These are phyloP conservation scores for Suillus weaverae DNA, from an alignment of 768 basidiomycete genomes.

Conservation along the genomic window DNA sequence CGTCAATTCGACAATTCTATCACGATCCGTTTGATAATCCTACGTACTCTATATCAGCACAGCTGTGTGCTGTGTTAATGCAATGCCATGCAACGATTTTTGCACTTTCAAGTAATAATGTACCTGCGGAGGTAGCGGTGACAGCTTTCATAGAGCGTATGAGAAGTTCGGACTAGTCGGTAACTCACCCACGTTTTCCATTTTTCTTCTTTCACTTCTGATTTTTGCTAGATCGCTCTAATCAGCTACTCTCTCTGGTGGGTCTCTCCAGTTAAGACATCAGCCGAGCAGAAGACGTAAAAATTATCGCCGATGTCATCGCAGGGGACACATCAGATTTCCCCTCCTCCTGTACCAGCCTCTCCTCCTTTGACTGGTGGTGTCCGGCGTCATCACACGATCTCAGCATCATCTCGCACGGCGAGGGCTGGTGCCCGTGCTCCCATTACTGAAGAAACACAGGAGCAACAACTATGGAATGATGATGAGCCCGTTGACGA, in stretches of 20 bases:
- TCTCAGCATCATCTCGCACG: conserved; percentile 70
- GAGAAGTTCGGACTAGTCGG: conserved; percentile 3
- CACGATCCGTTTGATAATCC: neutral
- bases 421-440: conserved; percentile 61
- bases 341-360: conserved; percentile 42
- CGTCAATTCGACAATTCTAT: neutral
- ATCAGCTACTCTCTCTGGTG: conserved; percentile 1
- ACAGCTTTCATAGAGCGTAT: neutral
- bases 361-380: conserved; percentile 38
- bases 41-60: neutral
- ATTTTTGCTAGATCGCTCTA: conserved; percentile 9
- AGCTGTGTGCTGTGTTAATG: neutral
- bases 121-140: neutral
- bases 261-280: conserved; percentile 2
- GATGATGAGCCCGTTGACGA: conserved; percentile 79
- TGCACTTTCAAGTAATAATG: neutral
- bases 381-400: conserved; percentile 84
- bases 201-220: conserved; percentile 11
- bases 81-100: neutral
- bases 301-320: conserved; percentile 33
- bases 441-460: conserved; percentile 65
- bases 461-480: conserved; percentile 59
- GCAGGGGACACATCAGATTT: conserved; percentile 37
- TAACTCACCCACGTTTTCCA: conserved; percentile 3
- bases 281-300: conserved; percentile 12